phyloP scores from a whole-genome alignment of 1,139 yeast genomes.

The Candida sp. region DNA sequence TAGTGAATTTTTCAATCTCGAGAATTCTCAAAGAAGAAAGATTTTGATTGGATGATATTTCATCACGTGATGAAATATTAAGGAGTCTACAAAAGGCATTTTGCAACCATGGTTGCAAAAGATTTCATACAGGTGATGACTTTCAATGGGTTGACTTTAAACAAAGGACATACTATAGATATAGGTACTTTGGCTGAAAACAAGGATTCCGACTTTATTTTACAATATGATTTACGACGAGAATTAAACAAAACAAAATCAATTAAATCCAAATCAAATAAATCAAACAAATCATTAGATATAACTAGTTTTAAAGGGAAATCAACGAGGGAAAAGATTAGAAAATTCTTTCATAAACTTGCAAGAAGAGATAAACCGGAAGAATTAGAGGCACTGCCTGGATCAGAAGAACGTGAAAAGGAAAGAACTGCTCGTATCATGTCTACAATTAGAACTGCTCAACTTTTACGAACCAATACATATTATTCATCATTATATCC shows the following conservation, averaged over 20 bases:
- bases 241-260: neutral
- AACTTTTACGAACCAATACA: neutral
- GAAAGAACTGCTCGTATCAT: neutral
- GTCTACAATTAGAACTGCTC: neutral
- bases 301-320: neutral
- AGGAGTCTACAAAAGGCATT: neutral
- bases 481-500: neutral
- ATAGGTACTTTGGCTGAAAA: slow-evolving; percentile 10
- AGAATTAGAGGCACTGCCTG: neutral
- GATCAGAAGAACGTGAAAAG: neutral
- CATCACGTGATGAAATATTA: neutral
- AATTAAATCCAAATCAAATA: neutral
- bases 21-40: neutral
- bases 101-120: neutral
- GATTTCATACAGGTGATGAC: neutral
- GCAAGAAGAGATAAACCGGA: neutral
- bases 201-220: slow-evolving; percentile 6
- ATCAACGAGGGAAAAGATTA: neutral
- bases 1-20: neutral
- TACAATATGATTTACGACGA: neutral
- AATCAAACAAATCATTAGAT: neutral
- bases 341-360: neutral
- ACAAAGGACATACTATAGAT: slow-evolving; percentile 8
- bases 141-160: neutral
- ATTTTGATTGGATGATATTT: neutral